Evolutionary conservation across 202 grass and related monocot species (phyloP).

Genomic region (Setaria italica): DNA sequence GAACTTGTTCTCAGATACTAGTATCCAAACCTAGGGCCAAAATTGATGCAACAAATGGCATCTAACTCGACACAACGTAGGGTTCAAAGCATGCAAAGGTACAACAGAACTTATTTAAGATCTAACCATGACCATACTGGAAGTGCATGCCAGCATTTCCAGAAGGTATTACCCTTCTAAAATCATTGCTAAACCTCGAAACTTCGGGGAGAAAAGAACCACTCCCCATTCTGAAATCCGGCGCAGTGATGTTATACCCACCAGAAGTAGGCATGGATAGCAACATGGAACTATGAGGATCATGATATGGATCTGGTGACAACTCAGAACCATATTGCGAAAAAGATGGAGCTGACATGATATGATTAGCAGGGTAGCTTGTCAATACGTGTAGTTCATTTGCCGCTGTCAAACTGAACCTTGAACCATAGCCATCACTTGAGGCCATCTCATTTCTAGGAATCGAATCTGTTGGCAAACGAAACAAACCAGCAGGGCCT

Average conservation of each 20-base stretch:
- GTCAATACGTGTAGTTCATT: constrained; percentile 31
- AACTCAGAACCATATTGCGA: constrained; percentile 47
- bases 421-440: constrained; percentile 39
- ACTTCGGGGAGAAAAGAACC: constrained; percentile 46
- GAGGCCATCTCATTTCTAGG: constrained; percentile 27
- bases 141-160: constrained; percentile 49
- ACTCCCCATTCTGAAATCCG: constrained; percentile 41
- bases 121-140: constrained; percentile 47
- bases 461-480: constrained; percentile 79
- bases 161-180: constrained; percentile 48
- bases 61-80: constrained; percentile 19
- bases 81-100: constrained; percentile 37
- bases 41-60: constrained; percentile 25
- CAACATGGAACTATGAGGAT: constrained; percentile 37
- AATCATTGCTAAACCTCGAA: constrained; percentile 42
- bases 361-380: constrained; percentile 42
- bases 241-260: constrained; percentile 41
- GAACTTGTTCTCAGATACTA: constrained; percentile 18
- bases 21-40: background rate
- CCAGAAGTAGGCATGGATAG: constrained; percentile 35
- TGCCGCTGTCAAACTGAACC: constrained; percentile 53
- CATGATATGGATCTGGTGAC: constrained; percentile 29
- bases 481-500: constrained; percentile 77
- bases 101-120: constrained; percentile 40
- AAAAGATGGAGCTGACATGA: constrained; percentile 29